Conservation (phyloP, 768 basidiomycete genomes). For the Leucocoprinus sp. region DNA sequence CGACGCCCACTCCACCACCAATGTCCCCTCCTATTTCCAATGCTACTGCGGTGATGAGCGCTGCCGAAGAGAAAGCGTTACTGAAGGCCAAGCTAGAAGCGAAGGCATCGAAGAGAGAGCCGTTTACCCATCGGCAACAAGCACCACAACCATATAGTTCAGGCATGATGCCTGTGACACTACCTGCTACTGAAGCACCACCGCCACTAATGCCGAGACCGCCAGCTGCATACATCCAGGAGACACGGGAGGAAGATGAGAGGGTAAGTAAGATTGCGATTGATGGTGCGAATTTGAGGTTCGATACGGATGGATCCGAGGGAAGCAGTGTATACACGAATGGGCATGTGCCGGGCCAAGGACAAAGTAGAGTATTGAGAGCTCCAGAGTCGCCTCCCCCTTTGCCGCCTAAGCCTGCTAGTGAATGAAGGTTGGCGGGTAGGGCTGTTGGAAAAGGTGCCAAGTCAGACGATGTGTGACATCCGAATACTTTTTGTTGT, state of each 20-base stretch:
- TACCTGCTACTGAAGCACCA: constrained; percentile 29
- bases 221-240: constrained; percentile 71
- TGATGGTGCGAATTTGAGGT: constrained; percentile 23
- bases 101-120: constrained; percentile 29
- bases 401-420: constrained; percentile 15
- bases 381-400: constrained; percentile 12
- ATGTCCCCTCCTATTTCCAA: constrained; percentile 14
- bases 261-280: constrained; percentile 38
- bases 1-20: constrained; percentile 11
- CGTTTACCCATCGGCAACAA: constrained; percentile 11
- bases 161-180: constrained; percentile 13
- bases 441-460: too few relatives aligned
- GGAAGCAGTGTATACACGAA: constrained; percentile 8
- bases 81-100: constrained; percentile 56
- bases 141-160: constrained; percentile 15
- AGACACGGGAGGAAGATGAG: constrained; percentile 70
- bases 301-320: not conserved
- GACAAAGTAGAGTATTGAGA: constrained; percentile 7
- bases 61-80: constrained; percentile 74
- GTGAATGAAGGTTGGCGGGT: constrained; percentile 4
- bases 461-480: too few relatives aligned
- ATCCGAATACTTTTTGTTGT: too few relatives aligned
- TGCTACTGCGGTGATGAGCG: constrained; percentile 38
- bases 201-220: constrained; percentile 74
- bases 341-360: constrained; percentile 1